A percentile compares a stretch with the other conserved stretches of the same genome.
phyloP scores from a whole-genome alignment of 1,284 basidiomycete genomes.

The Rhodotorula sp. region DNA sequence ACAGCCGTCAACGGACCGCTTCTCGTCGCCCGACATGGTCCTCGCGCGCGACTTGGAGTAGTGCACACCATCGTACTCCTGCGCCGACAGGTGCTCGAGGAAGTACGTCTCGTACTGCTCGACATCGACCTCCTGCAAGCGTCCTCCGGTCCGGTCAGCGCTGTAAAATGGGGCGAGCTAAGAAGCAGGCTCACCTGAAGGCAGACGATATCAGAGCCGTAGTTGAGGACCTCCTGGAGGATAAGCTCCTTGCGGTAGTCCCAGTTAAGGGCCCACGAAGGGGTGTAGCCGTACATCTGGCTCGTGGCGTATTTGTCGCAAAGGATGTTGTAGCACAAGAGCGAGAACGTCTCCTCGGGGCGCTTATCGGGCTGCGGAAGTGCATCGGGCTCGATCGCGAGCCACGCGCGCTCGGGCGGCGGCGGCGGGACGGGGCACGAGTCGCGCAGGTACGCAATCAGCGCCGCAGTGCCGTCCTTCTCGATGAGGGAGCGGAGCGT shows the following conservation, averaged over 20 bases:
- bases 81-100: slow-evolving; percentile 69
- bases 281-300: slow-evolving; percentile 93
- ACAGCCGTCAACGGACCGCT: slow-evolving; percentile 90
- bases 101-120: slow-evolving; percentile 95
- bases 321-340: slow-evolving; percentile 92
- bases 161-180: too few relatives aligned
- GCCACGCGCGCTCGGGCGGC: slow-evolving; percentile 84
- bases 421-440: slow-evolving; percentile 76
- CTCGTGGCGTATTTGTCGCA: slow-evolving; percentile 89
- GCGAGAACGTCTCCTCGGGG: slow-evolving; percentile 66
- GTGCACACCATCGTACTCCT: slow-evolving; percentile 88
- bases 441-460: slow-evolving; percentile 87
- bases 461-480: slow-evolving; percentile 85
- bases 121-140: slow-evolving; percentile 80
- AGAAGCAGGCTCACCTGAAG: slow-evolving; percentile 59
- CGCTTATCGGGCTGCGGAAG: slow-evolving; percentile 44
- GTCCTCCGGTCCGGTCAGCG: background rate
- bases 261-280: slow-evolving; percentile 94
- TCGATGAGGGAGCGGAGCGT: slow-evolving; percentile 78
- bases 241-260: slow-evolving; percentile 91
- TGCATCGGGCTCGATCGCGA: slow-evolving; percentile 58
- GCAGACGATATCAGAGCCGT: slow-evolving; percentile 88
- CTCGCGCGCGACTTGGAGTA: slow-evolving; percentile 93
- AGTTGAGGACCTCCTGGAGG: slow-evolving; percentile 78
- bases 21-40: slow-evolving; percentile 88